Percentiles rank a stretch among this genome's conserved stretches.
These are phyloP conservation scores for Solanum hybrid DNA, from an alignment of 305 asterid genomes.

Conservation along the genomic window DNA sequence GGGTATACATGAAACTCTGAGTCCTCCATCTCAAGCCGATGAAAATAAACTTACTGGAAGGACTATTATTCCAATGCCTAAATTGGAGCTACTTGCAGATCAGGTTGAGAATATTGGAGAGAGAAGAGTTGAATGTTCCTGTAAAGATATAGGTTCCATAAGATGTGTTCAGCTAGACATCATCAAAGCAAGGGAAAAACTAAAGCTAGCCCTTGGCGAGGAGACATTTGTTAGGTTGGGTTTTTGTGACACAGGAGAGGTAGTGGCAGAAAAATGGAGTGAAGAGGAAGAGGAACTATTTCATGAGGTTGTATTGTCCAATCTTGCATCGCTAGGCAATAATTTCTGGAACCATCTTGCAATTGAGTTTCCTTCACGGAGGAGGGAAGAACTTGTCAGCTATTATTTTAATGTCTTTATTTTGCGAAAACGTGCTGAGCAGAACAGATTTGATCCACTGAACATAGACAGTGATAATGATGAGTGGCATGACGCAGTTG, in stretches of 20 bases:
- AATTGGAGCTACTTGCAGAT: constrained; percentile 17
- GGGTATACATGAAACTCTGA: constrained; percentile 1
- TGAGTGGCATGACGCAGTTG: constrained; percentile 23
- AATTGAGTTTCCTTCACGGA: constrained; percentile 44
- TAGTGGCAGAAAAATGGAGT: constrained; percentile 54
- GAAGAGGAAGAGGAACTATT: constrained; percentile 53
- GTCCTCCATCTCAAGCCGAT: not conserved
- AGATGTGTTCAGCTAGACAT: constrained; percentile 62
- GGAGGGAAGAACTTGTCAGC: constrained; percentile 54
- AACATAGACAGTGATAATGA: constrained; percentile 74
- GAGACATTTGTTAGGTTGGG: constrained; percentile 47
- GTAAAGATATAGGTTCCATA: constrained; percentile 58
- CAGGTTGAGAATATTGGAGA: constrained; percentile 25
- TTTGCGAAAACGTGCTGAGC: constrained; percentile 56
- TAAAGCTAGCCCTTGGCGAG: constrained; percentile 33
- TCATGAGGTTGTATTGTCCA: constrained; percentile 49
- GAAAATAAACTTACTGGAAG: constrained; percentile 34
- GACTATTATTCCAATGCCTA: constrained; percentile 47
- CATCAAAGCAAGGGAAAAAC: constrained; percentile 49
- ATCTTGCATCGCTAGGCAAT: constrained; percentile 39
- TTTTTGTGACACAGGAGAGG: constrained; percentile 60
- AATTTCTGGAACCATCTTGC: constrained; percentile 60
- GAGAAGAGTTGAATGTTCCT: constrained; percentile 50
- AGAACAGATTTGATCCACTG: constrained; percentile 51
- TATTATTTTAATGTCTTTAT: constrained; percentile 73